Conservation (phyloP, 2,329 filamentous ascomycete species). For the Cylindrodendrum hubeiense region DNA sequence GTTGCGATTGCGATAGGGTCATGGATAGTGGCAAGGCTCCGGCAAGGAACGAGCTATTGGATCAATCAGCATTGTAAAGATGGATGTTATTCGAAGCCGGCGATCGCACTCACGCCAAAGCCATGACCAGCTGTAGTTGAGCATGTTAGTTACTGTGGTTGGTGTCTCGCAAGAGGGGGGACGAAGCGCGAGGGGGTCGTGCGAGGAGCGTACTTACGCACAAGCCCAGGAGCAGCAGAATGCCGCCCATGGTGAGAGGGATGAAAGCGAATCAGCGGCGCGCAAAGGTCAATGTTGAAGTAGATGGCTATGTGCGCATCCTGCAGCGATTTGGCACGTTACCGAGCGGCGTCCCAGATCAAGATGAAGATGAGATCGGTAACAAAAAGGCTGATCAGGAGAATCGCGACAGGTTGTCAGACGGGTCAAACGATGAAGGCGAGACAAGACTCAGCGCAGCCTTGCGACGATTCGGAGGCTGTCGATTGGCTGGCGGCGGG, state of each 20-base stretch:
- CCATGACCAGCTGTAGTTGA: constrained; percentile 65
- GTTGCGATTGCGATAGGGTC: constrained; percentile 85
- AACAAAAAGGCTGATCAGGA: constrained; percentile 31
- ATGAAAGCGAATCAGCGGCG: constrained; percentile 27
- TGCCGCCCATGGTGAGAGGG: constrained; percentile 52
- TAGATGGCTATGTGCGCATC: constrained; percentile 41
- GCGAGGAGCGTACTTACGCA: constrained; percentile 51
- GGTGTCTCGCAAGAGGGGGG: neutral
- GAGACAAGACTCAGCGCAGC: constrained; percentile 29
- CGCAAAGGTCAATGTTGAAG: constrained; percentile 24
- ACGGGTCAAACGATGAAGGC: constrained; percentile 23
- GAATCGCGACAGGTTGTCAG: constrained; percentile 37
- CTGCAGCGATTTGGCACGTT: constrained; percentile 22
- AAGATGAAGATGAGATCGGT: constrained; percentile 26
- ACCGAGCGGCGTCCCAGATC: constrained; percentile 8
- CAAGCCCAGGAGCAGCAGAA: constrained; percentile 55
- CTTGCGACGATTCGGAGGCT: constrained; percentile 38
- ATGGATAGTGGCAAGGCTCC: constrained; percentile 92
- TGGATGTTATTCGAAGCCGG: constrained; percentile 28
- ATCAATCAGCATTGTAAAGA: constrained; percentile 32
- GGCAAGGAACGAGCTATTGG: constrained; percentile 86
- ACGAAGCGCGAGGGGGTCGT: neutral
- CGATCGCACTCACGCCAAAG: constrained; percentile 63
- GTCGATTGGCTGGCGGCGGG: constrained; percentile 42
- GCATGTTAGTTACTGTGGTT: constrained; percentile 37